Conservation (phyloP, 1,284 basidiomycete species). For the Kalmanozyma brasiliensis region DNA sequence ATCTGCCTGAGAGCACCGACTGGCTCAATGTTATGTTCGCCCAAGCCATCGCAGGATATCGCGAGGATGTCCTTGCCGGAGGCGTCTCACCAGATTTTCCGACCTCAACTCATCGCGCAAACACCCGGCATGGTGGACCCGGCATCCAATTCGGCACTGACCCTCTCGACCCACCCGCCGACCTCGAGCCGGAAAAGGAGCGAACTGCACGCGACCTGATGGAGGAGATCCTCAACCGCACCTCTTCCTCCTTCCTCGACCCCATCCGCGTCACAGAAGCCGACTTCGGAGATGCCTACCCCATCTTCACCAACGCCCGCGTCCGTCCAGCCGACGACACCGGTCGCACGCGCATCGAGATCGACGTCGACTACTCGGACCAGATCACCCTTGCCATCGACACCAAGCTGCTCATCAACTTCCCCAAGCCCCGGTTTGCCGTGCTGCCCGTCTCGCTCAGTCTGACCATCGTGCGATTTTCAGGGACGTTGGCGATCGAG, state of each 20-base stretch:
- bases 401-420: constrained; percentile 73
- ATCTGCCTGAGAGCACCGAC: constrained; percentile 71
- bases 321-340: constrained; percentile 72
- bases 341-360: constrained; percentile 71
- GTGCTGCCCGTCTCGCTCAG: constrained; percentile 72
- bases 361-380: constrained; percentile 73
- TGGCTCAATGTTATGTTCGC: constrained; percentile 74
- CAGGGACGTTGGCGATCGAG: constrained; percentile 70
- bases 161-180: constrained; percentile 3
- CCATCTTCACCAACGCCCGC: constrained; percentile 71
- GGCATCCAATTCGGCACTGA: constrained; percentile 9
- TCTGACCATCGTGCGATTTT: constrained; percentile 72
- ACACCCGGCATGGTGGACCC: neutral
- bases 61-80: constrained; percentile 68
- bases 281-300: constrained; percentile 71
- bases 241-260: constrained; percentile 66
- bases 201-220: constrained; percentile 54
- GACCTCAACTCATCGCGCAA: neutral
- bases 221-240: constrained; percentile 62
- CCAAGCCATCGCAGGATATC: constrained; percentile 70
- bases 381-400: constrained; percentile 71
- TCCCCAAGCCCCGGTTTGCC: constrained; percentile 72
- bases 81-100: constrained; percentile 48
- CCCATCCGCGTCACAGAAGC: constrained; percentile 72
- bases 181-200: constrained; percentile 38